phyloP scores from a whole-genome alignment of 805 yeast genomes.

The Pichia phayaonensis region DNA sequence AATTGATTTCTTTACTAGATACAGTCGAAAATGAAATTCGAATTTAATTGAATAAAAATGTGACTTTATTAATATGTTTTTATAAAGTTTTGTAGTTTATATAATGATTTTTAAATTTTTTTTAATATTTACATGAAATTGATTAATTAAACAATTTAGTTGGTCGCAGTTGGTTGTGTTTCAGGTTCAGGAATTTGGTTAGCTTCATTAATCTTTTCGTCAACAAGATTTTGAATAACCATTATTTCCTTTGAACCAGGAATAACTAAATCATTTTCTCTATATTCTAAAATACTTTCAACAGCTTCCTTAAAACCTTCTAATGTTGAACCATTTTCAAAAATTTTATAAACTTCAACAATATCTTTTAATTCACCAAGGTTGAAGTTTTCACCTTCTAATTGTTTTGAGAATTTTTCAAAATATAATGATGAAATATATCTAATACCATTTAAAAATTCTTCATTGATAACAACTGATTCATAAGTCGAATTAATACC shows the following conservation, averaged over 20 bases:
- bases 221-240: slow-evolving; percentile 29
- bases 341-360: slow-evolving; percentile 30
- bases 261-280: slow-evolving; percentile 25
- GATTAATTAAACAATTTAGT: not conserved
- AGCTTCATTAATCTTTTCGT: slow-evolving; percentile 24
- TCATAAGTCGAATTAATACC: slow-evolving; percentile 73
- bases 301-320: slow-evolving; percentile 31
- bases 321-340: slow-evolving; percentile 30
- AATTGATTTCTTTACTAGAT: slow-evolving; percentile 3
- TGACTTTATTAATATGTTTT: not conserved
- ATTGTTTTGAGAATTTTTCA: slow-evolving; percentile 34
- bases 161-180: not conserved
- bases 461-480: slow-evolving; percentile 49
- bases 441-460: slow-evolving; percentile 59
- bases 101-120: not conserved
- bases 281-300: slow-evolving; percentile 28
- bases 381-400: slow-evolving; percentile 31
- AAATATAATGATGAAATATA: slow-evolving; percentile 64
- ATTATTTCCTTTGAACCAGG: slow-evolving; percentile 30
- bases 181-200: slow-evolving; percentile 11
- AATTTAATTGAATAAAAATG: not conserved
- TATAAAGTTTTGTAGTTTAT: not conserved
- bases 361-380: slow-evolving; percentile 35
- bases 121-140: not conserved
- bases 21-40: slow-evolving; percentile 3